Evolutionary conservation across 2,329 filamentous ascomycete species (phyloP), one percentile per base, ranked within the genome.

Genomic region (Monosporascus sp.): DNA sequence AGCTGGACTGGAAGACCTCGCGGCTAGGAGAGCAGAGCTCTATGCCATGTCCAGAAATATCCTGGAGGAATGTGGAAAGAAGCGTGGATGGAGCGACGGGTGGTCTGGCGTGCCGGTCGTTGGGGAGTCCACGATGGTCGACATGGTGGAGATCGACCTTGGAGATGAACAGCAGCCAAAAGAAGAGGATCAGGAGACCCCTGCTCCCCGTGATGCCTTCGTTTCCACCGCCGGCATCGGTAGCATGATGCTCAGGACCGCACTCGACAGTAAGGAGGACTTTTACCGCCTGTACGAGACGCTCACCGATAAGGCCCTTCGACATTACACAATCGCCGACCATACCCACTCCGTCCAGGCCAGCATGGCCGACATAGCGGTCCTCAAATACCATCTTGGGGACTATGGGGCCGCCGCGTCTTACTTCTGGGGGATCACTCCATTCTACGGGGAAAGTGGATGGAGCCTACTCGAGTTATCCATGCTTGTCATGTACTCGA

Each of bases 401-500:
- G 89, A 97, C 59, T 92, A 86, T 65, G 76, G 75, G 2, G 80
- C 83, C 1, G 92, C 94, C 1, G 85, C 88, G 0, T 80, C 80
- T 1, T 92, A 89, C 64, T 94, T 99, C 63, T 82, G 87, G 62
- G 80, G 85, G 46, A 85, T 94, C 44, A 87, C 89, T 0, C 86
- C 87, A 0, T 88, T 89, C 57, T 96, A 94, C 61, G 87, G 87
- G 0, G 83, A 87, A 53, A 85, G 81, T 53, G 82, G 86, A 46
- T 97, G 94, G 92, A 84, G 81, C 50, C 75, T 86, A 1, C 77
- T 96, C 14, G 91, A 97, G 65, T 76, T 90, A 3, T 87, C 87
- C 1, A 89, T 96, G 80, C 78, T 97, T 6, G 82, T 89, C 58
- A 87, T 97, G 78, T 94, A 97, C 67, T 83, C 89, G 0, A 81